Base-by-base conservation (phyloP, 2,329 filamentous ascomycete species). In the Passalora sequoiae region DNA sequence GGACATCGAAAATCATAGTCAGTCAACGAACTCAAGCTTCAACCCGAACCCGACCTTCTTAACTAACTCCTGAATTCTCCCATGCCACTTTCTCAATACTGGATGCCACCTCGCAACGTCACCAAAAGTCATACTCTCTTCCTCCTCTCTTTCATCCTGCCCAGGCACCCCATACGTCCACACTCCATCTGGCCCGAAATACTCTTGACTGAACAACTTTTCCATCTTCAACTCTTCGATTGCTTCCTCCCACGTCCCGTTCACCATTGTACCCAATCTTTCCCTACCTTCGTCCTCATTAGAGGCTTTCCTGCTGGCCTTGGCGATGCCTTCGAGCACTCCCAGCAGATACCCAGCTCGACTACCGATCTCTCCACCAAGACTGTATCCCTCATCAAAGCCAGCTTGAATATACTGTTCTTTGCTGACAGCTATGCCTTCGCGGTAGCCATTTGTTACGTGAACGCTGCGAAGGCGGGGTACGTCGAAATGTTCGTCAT, bases 341-440 rank as follows among this genome's bases (percentile, higher is more conserved):
- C 92, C 92, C 3, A 94, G 64, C 9, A 94, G 68, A 53, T 80
- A 80, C 0, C 92, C 92, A 0, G 81, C 83, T 20, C 75, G 74
- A 51, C 85, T 64, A 0, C 91, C 92, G 21, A 97, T 69, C 39
- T 83, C 81, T 1, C 88, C 89, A 9, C 92, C 92, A 0, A 97
- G 73, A 10, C 80, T 74, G 63, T 89, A 97, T 0, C 91, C 91
- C 52, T 91, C 86, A 62, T 98, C 92, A 60, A 98, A 97, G 0
- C 91, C 91, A 10, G 74, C 74, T 66, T 98, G 92, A 19, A 96
- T 79, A 57, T 81, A 84, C 36, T 74, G 69, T 19, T 78, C 77
- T 64, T 97, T 97, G 22, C 84, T 85, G 3, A 71, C 71, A 0
- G 83, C 76, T 40, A 97, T 77, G 32, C 91, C 92, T 58, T 96